Evolutionary conservation across 164 flowering plant genomes (phyloP), one percentile per base, ranked within the genome.

Genomic region (Chimonanthus praecox): DNA sequence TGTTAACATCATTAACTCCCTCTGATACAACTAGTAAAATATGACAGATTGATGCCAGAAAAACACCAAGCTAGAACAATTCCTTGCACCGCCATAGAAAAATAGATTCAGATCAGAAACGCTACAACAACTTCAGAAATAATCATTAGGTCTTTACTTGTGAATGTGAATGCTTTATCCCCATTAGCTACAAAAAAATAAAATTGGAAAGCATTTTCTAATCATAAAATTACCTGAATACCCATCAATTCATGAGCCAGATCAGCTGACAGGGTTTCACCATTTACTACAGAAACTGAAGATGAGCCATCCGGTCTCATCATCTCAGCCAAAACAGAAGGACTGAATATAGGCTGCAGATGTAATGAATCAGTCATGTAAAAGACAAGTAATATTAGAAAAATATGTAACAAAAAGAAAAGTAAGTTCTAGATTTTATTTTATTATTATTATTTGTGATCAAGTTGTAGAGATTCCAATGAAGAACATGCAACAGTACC

Each of bases 301-400:
- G 97, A 92, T 48, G 92, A 86, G 21, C 94, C 97, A 80, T 94
- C 98, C 44, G 98, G 97, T 81, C 92, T 86, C 81, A 88, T 88
- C 80, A 89, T 91, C 82, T 94, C 98, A 76, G 97, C 88, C 75
- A 94, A 77, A 69, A 88, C 83, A 65, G 97, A 94, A 68, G 98
- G 87, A 78, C 97, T 88, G 72, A 87, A 91, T 21, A 94, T 83
- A 73, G 98, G 94, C 97, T 94, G 90, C 82, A 81, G 33, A 33
- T 33, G 33, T 33, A 33, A 33, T 33, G 33, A 33, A 33, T 33
- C 33, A 33, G 33, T 33, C 33, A 33, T 33, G 33, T 33, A 33
- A 33, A 20, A 20, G 21, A 0, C 33, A 33, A 33, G 60, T 54
- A 54, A 54, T 54, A 54, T 10, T 5, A 54, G 60, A 9, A 16